Evolutionary conservation across 768 basidiomycete genomes (phyloP).

Genomic region (Hemileccinum rubropunctum): DNA sequence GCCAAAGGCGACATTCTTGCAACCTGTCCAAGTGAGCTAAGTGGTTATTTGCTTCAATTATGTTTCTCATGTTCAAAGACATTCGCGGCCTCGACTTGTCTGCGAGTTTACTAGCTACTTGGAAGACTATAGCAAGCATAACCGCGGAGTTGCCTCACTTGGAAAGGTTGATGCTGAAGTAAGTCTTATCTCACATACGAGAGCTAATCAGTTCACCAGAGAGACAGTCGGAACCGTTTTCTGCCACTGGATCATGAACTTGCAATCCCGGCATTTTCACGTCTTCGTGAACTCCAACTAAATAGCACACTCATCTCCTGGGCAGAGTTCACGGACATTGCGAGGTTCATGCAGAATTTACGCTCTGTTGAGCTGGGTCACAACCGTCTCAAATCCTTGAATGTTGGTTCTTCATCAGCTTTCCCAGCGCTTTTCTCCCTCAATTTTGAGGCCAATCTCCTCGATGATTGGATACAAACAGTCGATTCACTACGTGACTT

Average conservation of each 20-base stretch:
- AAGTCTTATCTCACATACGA: slow-evolving; percentile 31
- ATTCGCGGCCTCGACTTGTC: slow-evolving; percentile 83
- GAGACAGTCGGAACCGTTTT: slow-evolving; percentile 66
- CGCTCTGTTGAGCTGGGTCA: slow-evolving; percentile 65
- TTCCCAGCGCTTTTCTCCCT: slow-evolving; percentile 42
- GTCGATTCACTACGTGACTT: slow-evolving; percentile 44
- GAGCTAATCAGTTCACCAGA: slow-evolving; percentile 15
- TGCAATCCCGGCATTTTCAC: slow-evolving; percentile 44
- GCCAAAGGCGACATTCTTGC: slow-evolving; percentile 48
- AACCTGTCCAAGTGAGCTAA: slow-evolving; percentile 65
- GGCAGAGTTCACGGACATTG: slow-evolving; percentile 57
- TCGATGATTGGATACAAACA: slow-evolving; percentile 54
- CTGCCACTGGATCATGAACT: slow-evolving; percentile 33
- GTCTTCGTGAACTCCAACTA: slow-evolving; percentile 65
- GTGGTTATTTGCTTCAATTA: slow-evolving; percentile 6
- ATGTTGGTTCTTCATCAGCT: slow-evolving; percentile 7
- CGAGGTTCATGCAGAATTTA: slow-evolving; percentile 52
- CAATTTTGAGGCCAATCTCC: slow-evolving; percentile 70
- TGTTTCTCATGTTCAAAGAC: slow-evolving; percentile 41
- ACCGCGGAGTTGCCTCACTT: slow-evolving; percentile 58
- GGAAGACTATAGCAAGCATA: slow-evolving; percentile 69
- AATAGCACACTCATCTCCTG: slow-evolving; percentile 73
- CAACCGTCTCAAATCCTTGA: slow-evolving; percentile 50
- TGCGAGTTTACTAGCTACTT: slow-evolving; percentile 64
- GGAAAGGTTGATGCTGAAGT: slow-evolving; percentile 77